Conservation (phyloP, 2,329 filamentous ascomycete genomes). For the Aspergillus pseudoviridinutans region DNA sequence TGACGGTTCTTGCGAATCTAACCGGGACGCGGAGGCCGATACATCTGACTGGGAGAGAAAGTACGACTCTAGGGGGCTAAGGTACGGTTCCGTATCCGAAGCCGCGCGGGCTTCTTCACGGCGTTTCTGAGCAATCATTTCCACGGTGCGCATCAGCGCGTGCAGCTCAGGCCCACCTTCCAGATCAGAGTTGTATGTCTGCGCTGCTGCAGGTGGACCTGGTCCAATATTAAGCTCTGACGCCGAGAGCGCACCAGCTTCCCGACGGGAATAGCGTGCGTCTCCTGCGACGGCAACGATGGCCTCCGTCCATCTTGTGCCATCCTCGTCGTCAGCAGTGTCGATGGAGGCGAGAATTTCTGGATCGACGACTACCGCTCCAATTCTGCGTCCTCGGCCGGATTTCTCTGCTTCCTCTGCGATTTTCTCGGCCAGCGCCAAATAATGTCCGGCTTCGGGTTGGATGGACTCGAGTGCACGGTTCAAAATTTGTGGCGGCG, state of each 20-base stretch:
- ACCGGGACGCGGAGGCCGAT: conserved; percentile 48
- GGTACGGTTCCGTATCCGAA: conserved; percentile 9
- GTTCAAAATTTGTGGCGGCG: conserved; percentile 37
- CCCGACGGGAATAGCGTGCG: conserved; percentile 34
- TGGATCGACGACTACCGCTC: conserved; percentile 45
- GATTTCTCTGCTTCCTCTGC: conserved; percentile 35
- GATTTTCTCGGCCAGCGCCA: conserved; percentile 37
- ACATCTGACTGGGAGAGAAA: conserved; percentile 42
- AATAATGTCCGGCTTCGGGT: conserved; percentile 35
- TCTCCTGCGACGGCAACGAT: conserved; percentile 45
- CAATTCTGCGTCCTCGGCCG: conserved; percentile 37
- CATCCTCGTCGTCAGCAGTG: conserved; percentile 15
- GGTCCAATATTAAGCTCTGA: conserved; percentile 15
- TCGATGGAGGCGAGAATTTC: conserved; percentile 27
- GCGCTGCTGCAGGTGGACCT: conserved; percentile 22
- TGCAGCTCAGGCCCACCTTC: conserved; percentile 45
- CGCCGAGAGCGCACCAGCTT: conserved; percentile 23
- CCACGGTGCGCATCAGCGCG: conserved; percentile 43
- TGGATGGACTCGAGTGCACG: conserved; percentile 33
- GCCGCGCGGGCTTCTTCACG: conserved; percentile 23
- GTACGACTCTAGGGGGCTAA: conserved; percentile 29
- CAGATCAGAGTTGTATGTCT: conserved; percentile 28
- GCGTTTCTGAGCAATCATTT: conserved; percentile 40
- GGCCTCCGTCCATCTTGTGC: conserved; percentile 29
- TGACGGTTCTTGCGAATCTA: conserved; percentile 5